Evolutionary conservation across 1,284 basidiomycete species (phyloP), one percentile per base, ranked within the genome.

Genomic region (Cryptococcus depauperatus): DNA sequence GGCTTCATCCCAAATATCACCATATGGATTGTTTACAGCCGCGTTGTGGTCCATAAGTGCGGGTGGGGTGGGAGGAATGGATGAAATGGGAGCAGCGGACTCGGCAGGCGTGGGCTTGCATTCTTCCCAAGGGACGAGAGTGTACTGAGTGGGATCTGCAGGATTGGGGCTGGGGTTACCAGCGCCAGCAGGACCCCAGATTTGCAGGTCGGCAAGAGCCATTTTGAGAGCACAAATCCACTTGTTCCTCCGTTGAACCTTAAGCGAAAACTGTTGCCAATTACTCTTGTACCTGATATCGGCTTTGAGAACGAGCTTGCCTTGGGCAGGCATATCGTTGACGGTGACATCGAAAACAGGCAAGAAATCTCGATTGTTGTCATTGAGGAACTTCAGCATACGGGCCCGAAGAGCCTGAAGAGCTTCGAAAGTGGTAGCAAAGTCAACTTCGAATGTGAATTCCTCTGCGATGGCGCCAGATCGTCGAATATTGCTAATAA

Each of bases 241-340:
- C 71, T 87, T 88, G 74, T 92, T 92, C 43, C 87, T 78, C 46
- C 89, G 79, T 71, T 84, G 72, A 0, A 70, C 64, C 51, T 68
- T 89, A 33, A 91, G 71, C 0, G 81, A 79, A 19, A 79, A 81
- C 59, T 87, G 84, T 67, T 90, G 87, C 75, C 81, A 84, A 66
- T 91, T 93, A 56, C 82, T 83, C 74, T 89, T 91, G 76, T 90
- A 92, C 40, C 54, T 53, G 43, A 93, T 93, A 61, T 85, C 83
- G 22, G 84, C 83, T 50, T 79, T 79, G 16, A 93, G 75, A 0
- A 77, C 76, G 76, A 93, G 79, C 67, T 83, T 87, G 51, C 76
- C 77, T 64, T 93, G 89, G 4, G 78, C 84, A 19, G 83, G 83
- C 57, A 92, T 84, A 67, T 90, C 87, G 78, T 71, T 51, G 33